A percentile compares a stretch with the other conserved stretches of the same genome.
Conservation (phyloP, 305 asterid species). For the Fraxinus sp. region DNA sequence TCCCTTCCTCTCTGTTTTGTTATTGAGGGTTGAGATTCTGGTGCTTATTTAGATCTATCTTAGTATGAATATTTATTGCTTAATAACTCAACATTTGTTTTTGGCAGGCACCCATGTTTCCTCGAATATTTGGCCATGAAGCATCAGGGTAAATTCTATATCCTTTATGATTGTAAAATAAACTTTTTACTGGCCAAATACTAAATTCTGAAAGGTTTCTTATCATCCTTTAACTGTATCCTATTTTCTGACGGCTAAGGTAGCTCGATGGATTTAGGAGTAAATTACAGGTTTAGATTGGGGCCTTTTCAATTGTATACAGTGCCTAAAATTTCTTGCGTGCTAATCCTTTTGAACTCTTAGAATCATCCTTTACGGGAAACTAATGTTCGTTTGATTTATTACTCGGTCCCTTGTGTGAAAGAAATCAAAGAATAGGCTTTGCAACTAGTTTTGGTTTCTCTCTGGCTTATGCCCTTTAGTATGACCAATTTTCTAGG, state of each 20-base stretch:
- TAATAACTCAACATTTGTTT: slow-evolving; percentile 8
- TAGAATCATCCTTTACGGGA: not conserved
- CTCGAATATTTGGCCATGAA: slow-evolving; percentile 96
- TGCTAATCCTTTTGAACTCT: not conserved
- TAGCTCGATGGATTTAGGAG: not conserved
- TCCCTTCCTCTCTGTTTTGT: not conserved
- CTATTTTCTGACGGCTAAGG: not conserved
- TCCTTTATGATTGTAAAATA: slow-evolving; percentile 14
- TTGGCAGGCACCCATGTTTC: slow-evolving; percentile 76
- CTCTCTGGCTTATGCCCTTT: not conserved
- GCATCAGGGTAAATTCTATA: slow-evolving; percentile 78
- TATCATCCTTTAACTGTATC: not conserved
- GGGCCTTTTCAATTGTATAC: not conserved
- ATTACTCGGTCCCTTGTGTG: not conserved
- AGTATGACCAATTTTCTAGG: not conserved
- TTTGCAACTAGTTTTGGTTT: not conserved
- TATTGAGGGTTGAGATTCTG: not conserved
- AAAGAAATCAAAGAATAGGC: not conserved
- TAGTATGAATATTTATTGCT: not conserved
- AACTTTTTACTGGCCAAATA: not conserved
- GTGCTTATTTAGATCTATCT: not conserved
- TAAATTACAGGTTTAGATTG: not conserved
- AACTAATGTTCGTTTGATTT: not conserved
- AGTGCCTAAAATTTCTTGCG: not conserved
- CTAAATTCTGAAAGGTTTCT: not conserved